Evolutionary conservation across 2,329 filamentous ascomycete genomes (phyloP), one percentile per base, ranked within the genome.

Genomic region (Periconia digitata): DNA sequence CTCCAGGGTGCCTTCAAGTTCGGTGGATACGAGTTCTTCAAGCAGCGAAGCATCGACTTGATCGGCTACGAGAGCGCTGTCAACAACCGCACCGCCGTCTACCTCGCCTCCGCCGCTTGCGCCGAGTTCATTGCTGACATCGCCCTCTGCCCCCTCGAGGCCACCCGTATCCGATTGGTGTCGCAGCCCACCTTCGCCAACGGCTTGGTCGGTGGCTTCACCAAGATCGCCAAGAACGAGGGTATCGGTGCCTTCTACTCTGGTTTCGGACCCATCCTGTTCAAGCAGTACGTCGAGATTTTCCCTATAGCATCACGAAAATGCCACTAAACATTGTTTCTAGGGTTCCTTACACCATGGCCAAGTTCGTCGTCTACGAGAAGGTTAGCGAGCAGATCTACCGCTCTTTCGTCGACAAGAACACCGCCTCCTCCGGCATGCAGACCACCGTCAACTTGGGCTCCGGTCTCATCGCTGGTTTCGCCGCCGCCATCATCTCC

Each of bases 21-120:
- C 75, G 90, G 90, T 75, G 90, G 90, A 74, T 95, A 95, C 77
- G 90, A 95, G 79, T 86, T 95, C 79, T 95, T 95, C 87, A 95
- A 95, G 86, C 84, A 92, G 80, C 88, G 94, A 78, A 84, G 79
- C 71, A 94, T 95, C 76, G 87, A 90, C 80, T 54, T 80, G 55
- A 76, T 95, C 68, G 90, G 90, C 69, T 85, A 85, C 72, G 71
- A 74, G 66, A 58, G 66, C 58, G 89, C 89, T 64, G 80, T 81
- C 66, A 82, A 90, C 75, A 90, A 92, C 84, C 84, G 88, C 64
- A 90, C 87, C 55, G 84, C 84, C 60, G 85, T 92, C 76, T 92
- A 92, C 82, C 83, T 90, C 60, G 87, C 81, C 61, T 82, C 80
- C 22, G 76, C 83, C 53, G 83, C 79, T 54, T 56, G 64, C 59